Conservation (phyloP, 495 filamentous ascomycete species). For the Penicilliopsis zonata region DNA sequence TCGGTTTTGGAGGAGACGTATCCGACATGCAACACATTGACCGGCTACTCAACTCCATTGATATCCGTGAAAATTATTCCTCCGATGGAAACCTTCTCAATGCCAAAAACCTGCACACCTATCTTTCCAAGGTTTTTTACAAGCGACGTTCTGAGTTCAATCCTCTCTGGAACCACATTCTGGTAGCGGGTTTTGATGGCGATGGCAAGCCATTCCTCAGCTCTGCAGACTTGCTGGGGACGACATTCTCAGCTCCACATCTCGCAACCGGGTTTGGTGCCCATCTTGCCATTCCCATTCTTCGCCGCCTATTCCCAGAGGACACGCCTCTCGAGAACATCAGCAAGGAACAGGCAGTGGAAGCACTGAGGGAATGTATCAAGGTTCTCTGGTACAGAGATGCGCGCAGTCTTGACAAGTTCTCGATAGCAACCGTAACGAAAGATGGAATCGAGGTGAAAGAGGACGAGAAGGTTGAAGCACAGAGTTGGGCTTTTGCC, state of each 20-base stretch:
- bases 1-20: conserved; percentile 89
- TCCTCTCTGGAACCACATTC: conserved; percentile 90
- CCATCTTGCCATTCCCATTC: conserved; percentile 82
- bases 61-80: conserved; percentile 80
- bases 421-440: conserved; percentile 81
- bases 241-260: conserved; percentile 74
- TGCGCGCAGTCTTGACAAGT: conserved; percentile 81
- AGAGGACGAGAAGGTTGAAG: conserved; percentile 62
- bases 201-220: conserved; percentile 76
- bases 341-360: conserved; percentile 66
- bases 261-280: conserved; percentile 91
- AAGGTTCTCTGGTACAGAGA: conserved; percentile 98
- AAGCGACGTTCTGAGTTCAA: conserved; percentile 88
- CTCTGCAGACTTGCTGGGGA: conserved; percentile 83
- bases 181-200: conserved; percentile 79
- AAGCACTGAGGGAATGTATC: conserved; percentile 79
- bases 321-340: conserved; percentile 60
- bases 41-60: conserved; percentile 73
- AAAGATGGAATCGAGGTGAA: conserved; percentile 69
- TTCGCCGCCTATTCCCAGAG: conserved; percentile 70
- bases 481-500: conserved; percentile 96
- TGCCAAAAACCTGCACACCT: conserved; percentile 91
- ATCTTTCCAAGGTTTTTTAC: conserved; percentile 90
- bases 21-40: conserved; percentile 98
- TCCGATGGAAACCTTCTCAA: conserved; percentile 48